Base-by-base conservation (phyloP, 345 rosid genomes). In the Crucihimalaya himalaica region DNA sequence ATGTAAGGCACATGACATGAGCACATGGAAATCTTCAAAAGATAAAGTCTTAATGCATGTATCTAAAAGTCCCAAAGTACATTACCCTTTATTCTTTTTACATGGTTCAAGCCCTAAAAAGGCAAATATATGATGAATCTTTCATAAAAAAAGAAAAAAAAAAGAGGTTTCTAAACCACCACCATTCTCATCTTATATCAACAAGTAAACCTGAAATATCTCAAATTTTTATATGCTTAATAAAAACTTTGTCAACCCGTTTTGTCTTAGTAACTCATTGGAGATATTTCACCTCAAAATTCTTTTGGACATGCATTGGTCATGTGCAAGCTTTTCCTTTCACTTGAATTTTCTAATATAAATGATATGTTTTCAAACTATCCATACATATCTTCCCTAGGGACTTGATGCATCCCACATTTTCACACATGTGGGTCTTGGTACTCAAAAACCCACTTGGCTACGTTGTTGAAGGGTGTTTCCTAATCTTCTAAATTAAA, bases 1-100 rank as follows among this genome's bases (percentile, higher is more conserved):
- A 70, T 77, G 76, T 16, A 64, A 57, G 76, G 68, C 72, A 77
- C 76, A 39, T 77, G 63, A 77, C 75, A 60, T 32, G 58, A 53
- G 62, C 68, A 77, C 68, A 65, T 71, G 34, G 45, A 65, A 16
- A 59, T 66, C 27, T 59, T 66, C 58, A 51, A 66, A 77, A 71
- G 68, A 25, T 42, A 40, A 66, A 70, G 34, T 76, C 61, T 45
- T 52, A 51, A 40, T 45, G 63, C 39, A 59, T 61, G 40, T 29
- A 68, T 51, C 46, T 40, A 68, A 57, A 52, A 60, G 65, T 35
- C 54, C 8, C 40, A 60, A 75, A 55, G 43, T 63, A 54, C 59
- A 70, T 8, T 48, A 31, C 61, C 40, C 55, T 76, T 62, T 45
- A 13, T 46, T 27, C 66, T 63, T 60, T 61, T 47, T 62, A 70